These are phyloP conservation scores for Pseudoperonospora humuli DNA, from an alignment of 352 stramenopile genomes.

Conservation along the genomic window DNA sequence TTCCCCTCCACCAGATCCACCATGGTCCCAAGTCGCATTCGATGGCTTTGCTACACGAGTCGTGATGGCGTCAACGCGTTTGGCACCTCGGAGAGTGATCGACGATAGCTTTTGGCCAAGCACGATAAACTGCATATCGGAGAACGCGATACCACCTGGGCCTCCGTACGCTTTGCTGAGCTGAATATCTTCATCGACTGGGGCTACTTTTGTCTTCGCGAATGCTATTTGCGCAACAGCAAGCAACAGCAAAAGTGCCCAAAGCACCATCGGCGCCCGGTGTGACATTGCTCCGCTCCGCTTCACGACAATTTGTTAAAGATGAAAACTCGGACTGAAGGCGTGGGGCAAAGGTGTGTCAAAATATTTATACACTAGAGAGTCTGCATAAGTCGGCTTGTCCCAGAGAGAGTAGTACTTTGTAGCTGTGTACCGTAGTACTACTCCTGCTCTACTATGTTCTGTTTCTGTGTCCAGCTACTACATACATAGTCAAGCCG, in stretches of 20 bases:
- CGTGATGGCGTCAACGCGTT: constrained; percentile 9
- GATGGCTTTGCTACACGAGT: constrained; percentile 1
- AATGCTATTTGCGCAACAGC: background rate
- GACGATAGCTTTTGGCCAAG: constrained; percentile 15
- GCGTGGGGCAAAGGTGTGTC: too few relatives aligned
- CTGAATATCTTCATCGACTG: constrained; percentile 7
- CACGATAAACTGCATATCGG: constrained; percentile 11
- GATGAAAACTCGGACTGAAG: too few relatives aligned
- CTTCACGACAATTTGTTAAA: too few relatives aligned
- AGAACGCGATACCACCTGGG: constrained; percentile 11
- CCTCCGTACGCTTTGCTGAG: constrained; percentile 15
- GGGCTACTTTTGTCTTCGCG: background rate
- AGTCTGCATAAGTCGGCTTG: too few relatives aligned
- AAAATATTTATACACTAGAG: too few relatives aligned
- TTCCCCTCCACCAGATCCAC: constrained; percentile 7
- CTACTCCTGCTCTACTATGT: too few relatives aligned
- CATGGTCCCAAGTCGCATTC: constrained; percentile 12
- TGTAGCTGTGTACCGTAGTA: too few relatives aligned
- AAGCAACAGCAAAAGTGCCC: background rate
- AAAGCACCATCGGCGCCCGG: too few relatives aligned
- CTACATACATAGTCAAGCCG: too few relatives aligned
- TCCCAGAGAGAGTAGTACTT: too few relatives aligned
- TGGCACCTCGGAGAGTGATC: constrained; percentile 9
- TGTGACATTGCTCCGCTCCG: background rate
- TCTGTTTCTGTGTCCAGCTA: too few relatives aligned